Percentiles rank a stretch among this genome's conserved stretches.
Evolutionary conservation across 2,329 filamentous ascomycete genomes (phyloP).

Genomic region (Stagonosporopsis rhizophila): DNA sequence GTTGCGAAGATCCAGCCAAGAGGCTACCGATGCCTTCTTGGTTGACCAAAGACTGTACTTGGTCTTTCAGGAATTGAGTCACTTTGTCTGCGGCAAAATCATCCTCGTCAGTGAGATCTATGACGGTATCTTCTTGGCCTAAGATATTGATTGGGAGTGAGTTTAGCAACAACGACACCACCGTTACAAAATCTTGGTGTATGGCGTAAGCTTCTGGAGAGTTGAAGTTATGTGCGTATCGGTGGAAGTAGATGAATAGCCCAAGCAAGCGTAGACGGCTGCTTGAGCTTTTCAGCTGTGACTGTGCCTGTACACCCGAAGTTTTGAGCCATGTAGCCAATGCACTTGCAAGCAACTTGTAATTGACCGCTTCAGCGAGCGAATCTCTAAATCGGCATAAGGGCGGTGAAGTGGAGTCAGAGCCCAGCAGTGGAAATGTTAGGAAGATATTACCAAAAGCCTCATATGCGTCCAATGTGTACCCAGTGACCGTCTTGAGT

Average conservation of each 20-base stretch:
- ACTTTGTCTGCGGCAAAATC: slow-evolving; percentile 33
- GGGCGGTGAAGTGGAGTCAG: slow-evolving; percentile 31
- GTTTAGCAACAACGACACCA: slow-evolving; percentile 63
- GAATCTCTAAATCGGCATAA: slow-evolving; percentile 38
- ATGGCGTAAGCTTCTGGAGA: slow-evolving; percentile 50
- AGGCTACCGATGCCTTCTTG: slow-evolving; percentile 74
- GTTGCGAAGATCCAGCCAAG: slow-evolving; percentile 55
- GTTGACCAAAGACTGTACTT: slow-evolving; percentile 75
- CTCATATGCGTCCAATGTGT: slow-evolving; percentile 49
- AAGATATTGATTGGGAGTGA: slow-evolving; percentile 64
- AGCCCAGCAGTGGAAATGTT: slow-evolving; percentile 46
- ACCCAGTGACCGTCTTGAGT: slow-evolving; percentile 42
- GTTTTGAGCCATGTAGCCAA: slow-evolving; percentile 40
- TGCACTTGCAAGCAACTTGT: slow-evolving; percentile 53
- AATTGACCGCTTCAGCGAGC: slow-evolving; percentile 59
- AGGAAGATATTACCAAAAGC: slow-evolving; percentile 54
- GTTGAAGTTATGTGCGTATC: slow-evolving; percentile 54
- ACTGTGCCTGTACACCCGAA: slow-evolving; percentile 35
- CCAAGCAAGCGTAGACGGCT: slow-evolving; percentile 64
- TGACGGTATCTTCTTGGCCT: slow-evolving; percentile 53
- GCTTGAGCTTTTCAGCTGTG: slow-evolving; percentile 45
- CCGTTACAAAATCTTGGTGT: slow-evolving; percentile 62
- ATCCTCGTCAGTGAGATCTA: slow-evolving; percentile 38
- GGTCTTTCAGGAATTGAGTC: slow-evolving; percentile 64
- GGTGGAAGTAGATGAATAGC: slow-evolving; percentile 66